Evolutionary conservation across 768 basidiomycete species (phyloP).

Genomic region (Tylopilus sp.): DNA sequence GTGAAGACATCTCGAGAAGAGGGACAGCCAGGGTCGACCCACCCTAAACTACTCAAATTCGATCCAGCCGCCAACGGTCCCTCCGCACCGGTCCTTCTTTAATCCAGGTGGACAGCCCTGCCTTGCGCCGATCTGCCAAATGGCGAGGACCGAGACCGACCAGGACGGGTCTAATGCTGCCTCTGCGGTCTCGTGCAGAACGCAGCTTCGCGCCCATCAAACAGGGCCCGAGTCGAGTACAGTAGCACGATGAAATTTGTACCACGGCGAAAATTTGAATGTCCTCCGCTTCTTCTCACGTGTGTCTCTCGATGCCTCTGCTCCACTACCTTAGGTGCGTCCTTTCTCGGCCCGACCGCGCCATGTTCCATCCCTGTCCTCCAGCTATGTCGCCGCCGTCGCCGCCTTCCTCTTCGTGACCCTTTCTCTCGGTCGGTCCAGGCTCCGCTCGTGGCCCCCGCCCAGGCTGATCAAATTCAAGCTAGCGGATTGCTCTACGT

Average conservation of each 20-base stretch:
- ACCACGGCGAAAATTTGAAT: too few species aligned
- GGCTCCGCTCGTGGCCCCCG: not conserved
- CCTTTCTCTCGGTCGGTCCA: conserved; percentile 75
- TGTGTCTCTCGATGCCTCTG: conserved; percentile 34
- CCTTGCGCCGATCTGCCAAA: conserved; percentile 56
- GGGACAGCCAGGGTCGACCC: conserved; percentile 11
- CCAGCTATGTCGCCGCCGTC: conserved; percentile 70
- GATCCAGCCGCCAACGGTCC: too few species aligned
- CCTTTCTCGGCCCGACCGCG: conserved; percentile 4
- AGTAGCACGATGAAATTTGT: not conserved
- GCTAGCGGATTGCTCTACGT: conserved; percentile 93
- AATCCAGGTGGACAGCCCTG: conserved; percentile 63
- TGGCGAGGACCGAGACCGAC: conserved; percentile 73
- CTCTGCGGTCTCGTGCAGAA: conserved; percentile 25
- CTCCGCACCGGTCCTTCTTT: conserved; percentile 56
- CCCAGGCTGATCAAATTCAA: conserved; percentile 30
- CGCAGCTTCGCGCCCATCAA: conserved; percentile 48
- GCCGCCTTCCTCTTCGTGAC: conserved; percentile 89
- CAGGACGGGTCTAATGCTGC: conserved; percentile 72
- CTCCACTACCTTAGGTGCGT: conserved; percentile 61
- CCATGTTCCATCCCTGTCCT: not conserved
- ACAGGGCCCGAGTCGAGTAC: conserved; percentile 29
- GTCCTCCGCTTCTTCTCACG: too few species aligned
- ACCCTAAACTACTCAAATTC: too few species aligned
- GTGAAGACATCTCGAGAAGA: not conserved